Base-by-base conservation (phyloP, 2,329 filamentous ascomycete genomes). In the Penicillium sp. region DNA sequence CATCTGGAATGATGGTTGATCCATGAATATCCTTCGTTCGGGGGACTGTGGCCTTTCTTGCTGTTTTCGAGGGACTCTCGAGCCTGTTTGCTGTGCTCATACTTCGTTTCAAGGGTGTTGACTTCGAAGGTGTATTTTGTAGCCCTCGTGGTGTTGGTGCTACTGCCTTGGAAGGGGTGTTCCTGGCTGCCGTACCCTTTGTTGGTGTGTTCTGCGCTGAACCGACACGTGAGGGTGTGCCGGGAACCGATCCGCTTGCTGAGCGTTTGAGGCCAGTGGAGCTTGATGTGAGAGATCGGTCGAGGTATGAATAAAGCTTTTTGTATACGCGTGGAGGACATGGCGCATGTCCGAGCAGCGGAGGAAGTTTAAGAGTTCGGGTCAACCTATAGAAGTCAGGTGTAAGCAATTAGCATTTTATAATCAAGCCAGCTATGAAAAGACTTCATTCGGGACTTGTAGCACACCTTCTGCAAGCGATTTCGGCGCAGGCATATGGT, bases 251-350 rank as follows among this genome's bases (percentile, higher is more conserved):
- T 15, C 44, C 56, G 44, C 65, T 70, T n/a, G 68, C 68, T 57
- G 76, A 71, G 36, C 70, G 73, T 56, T 73, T 76, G n/a, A 72
- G 61, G 4, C 63, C 68, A 19, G 66, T 61, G 8, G 71, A 69
- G 36, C 78, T 69, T 48, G 70, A 59, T 12, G 67, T 60, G 6
- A 97, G 79, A 41, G 88, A 87, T 55, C 85, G 86, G 65, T 93
- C 88, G 59, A 97, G 85, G 71, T 93, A 92, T 33, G 79, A 79
- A 73, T 93, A 94, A 38, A 97, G 81, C 58, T 91, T 90, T 68
- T 89, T 90, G 79, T 97, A 97, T 52, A 91, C 83, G 55, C 86
- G 84, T 1, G 91, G 91, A 47, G 87, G 87, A 53, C 91, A 89
- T 4, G 92, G 92, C 2, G 92, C 90, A 5, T 86, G 83, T 3